Conservation (phyloP, 257 asterid species). For the Fraxinus quadrangulata region DNA sequence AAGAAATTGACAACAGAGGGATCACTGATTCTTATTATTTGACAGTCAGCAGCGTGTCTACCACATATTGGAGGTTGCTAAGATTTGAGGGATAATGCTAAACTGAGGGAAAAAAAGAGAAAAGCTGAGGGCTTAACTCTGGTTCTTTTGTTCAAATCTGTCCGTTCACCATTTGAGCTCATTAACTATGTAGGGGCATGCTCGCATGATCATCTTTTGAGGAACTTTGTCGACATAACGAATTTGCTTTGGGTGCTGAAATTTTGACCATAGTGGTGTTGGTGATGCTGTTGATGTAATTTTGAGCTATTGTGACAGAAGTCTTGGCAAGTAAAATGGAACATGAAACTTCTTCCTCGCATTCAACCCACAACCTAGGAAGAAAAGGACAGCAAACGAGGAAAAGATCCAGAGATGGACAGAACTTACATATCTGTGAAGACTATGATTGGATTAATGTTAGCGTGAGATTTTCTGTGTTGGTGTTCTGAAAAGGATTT, state of each 20-base stretch:
- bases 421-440: background rate
- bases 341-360: background rate
- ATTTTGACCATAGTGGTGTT: background rate
- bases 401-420: background rate
- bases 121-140: background rate
- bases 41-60: background rate
- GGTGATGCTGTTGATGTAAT: background rate
- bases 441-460: background rate
- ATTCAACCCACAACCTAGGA: background rate
- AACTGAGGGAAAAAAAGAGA: background rate
- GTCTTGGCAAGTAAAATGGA: background rate
- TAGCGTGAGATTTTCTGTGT: background rate
- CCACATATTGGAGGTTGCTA: background rate
- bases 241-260: background rate
- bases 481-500: background rate
- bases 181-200: background rate
- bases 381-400: background rate
- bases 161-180: background rate
- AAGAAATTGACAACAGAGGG: background rate
- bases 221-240: background rate
- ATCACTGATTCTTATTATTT: background rate
- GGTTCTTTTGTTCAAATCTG: background rate
- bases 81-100: background rate
- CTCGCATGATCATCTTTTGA: background rate
- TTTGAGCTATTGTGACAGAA: background rate